Conservation (phyloP, 257 asterid genomes). For the Solanum ahanhuiri region DNA sequence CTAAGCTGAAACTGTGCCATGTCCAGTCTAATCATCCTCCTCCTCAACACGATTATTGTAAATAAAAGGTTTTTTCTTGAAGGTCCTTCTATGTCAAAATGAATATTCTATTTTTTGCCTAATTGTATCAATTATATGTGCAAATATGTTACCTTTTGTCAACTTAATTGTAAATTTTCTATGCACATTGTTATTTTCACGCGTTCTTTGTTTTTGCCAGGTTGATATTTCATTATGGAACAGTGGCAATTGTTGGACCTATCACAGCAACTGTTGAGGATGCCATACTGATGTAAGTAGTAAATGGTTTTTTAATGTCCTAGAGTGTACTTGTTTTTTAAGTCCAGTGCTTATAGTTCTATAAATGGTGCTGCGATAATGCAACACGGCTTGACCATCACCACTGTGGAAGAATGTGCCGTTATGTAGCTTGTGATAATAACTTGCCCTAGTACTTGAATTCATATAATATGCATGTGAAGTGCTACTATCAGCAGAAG, state of each 20-base stretch:
- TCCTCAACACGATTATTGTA: background rate
- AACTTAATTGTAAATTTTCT: background rate
- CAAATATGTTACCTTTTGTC: background rate
- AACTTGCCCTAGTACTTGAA: background rate
- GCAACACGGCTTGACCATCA: background rate
- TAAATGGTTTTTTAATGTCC: background rate
- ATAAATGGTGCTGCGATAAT: background rate
- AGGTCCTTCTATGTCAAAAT: background rate
- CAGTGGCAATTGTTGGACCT: conserved; percentile 90
- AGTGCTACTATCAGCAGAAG: background rate
- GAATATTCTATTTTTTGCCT: background rate
- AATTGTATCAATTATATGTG: background rate
- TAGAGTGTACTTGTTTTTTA: background rate
- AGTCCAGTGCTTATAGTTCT: background rate
- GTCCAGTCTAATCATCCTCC: background rate
- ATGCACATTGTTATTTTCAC: background rate
- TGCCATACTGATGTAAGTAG: conserved; percentile 76
- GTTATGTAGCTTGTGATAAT: background rate
- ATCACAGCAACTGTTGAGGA: conserved; percentile 88
- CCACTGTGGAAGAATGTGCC: background rate
- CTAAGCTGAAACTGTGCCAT: background rate
- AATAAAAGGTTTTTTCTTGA: background rate
- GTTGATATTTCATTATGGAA: conserved; percentile 67
- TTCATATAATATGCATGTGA: background rate
- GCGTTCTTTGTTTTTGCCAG: conserved; percentile 27